These are phyloP conservation scores for Acrocalymma vagum DNA, from an alignment of 2,329 filamentous ascomycete species.

Conservation along the genomic window DNA sequence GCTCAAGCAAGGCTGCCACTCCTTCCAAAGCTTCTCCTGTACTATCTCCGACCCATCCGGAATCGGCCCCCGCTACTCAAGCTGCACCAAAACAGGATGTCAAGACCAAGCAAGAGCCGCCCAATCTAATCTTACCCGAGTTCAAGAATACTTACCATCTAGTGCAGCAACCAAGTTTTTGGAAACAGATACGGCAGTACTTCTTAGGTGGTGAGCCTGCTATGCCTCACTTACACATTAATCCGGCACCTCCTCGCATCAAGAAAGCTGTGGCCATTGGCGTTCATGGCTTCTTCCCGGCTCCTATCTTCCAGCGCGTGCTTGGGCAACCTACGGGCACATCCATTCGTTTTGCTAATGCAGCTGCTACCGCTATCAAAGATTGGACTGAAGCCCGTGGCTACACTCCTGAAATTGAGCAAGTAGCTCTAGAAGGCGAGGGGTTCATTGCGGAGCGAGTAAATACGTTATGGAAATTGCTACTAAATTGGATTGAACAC, in stretches of 20 bases:
- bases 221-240: constrained; percentile 73
- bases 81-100: constrained; percentile 29
- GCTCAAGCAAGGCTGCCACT: constrained; percentile 48
- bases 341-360: constrained; percentile 89
- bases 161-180: constrained; percentile 54
- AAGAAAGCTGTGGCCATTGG: constrained; percentile 92
- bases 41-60: constrained; percentile 33
- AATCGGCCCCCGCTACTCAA: constrained; percentile 37
- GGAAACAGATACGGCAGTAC: constrained; percentile 52
- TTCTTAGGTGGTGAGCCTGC: constrained; percentile 62
- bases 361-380: constrained; percentile 83
- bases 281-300: constrained; percentile 93
- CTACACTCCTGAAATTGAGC: constrained; percentile 84
- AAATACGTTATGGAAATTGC: constrained; percentile 90
- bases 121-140: constrained; percentile 74
- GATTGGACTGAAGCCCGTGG: constrained; percentile 77
- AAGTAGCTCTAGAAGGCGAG: constrained; percentile 93
- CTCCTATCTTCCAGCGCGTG: constrained; percentile 84
- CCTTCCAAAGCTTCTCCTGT: constrained; percentile 38
- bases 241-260: constrained; percentile 74
- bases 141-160: constrained; percentile 72
- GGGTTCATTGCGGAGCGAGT: constrained; percentile 90
- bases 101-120: constrained; percentile 46
- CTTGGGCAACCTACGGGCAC: constrained; percentile 96
- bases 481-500: constrained; percentile 94